These are phyloP conservation scores for Theobroma grandiflorum DNA, from an alignment of 441 rosid genomes.

Conservation along the genomic window DNA sequence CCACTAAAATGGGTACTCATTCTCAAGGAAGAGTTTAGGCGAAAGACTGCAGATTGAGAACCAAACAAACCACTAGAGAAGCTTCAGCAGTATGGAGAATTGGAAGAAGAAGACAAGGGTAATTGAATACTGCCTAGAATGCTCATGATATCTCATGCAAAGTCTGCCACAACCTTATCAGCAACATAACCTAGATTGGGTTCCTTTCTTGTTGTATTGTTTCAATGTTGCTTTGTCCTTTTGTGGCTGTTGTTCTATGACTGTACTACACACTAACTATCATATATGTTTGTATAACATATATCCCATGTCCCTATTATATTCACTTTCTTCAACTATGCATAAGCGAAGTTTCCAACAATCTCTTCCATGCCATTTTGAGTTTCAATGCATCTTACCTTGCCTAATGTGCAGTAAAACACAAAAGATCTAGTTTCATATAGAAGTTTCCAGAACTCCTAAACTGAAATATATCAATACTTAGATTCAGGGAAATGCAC, in stretches of 20 bases:
- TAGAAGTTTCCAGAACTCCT: not conserved
- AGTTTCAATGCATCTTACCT: not conserved
- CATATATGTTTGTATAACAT: not conserved
- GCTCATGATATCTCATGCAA: not conserved
- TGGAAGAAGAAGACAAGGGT: not conserved
- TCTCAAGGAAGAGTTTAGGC: slow-evolving; percentile 9
- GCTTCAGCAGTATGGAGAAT: not conserved
- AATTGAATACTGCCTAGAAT: not conserved
- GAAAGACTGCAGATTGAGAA: not conserved
- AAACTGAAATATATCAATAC: slow-evolving; percentile 1
- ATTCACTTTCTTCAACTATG: not conserved
- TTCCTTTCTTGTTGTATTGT: slow-evolving; percentile 3
- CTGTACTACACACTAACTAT: not conserved
- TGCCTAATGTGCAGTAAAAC: slow-evolving; percentile 11
- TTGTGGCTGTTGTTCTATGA: slow-evolving; percentile 9
- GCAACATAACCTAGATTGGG: not conserved
- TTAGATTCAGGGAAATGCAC: not conserved
- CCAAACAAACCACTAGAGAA: slow-evolving; percentile 13
- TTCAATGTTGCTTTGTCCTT: slow-evolving; percentile 8
- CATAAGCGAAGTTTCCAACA: not conserved
- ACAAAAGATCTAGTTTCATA: slow-evolving; percentile 14
- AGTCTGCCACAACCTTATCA: no score
- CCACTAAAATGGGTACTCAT: not conserved
- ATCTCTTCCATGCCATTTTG: not conserved
- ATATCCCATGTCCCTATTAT: not conserved